Percentiles rank a stretch among this genome's conserved stretches.
Evolutionary conservation across 2,329 filamentous ascomycete genomes (phyloP).

Genomic region (Rhinocladiella similis): DNA sequence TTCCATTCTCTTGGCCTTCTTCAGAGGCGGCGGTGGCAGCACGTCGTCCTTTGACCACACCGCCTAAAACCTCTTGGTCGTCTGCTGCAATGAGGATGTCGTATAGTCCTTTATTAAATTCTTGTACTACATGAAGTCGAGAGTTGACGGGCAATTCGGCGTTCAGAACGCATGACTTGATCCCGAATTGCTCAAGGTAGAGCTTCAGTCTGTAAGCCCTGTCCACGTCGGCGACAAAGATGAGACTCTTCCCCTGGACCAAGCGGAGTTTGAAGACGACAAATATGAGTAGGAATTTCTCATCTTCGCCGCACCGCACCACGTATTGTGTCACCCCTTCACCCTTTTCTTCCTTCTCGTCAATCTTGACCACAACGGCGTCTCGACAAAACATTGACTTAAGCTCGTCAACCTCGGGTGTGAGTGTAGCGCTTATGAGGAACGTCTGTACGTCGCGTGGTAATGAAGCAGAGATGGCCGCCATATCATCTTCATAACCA

Average conservation of each 20-base stretch:
- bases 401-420: slow-evolving; percentile 79
- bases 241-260: slow-evolving; percentile 86
- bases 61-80: slow-evolving; percentile 79
- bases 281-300: slow-evolving; percentile 91
- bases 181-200: slow-evolving; percentile 95
- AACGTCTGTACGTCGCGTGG: slow-evolving; percentile 87
- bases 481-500: slow-evolving; percentile 87
- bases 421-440: slow-evolving; percentile 91
- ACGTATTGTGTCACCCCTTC: slow-evolving; percentile 82
- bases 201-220: slow-evolving; percentile 89
- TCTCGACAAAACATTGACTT: slow-evolving; percentile 83
- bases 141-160: slow-evolving; percentile 93
- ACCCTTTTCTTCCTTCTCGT: slow-evolving; percentile 76
- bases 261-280: slow-evolving; percentile 94
- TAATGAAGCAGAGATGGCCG: slow-evolving; percentile 72
- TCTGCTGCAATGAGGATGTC: slow-evolving; percentile 97
- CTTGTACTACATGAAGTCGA: slow-evolving; percentile 88
- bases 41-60: slow-evolving; percentile 25
- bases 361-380: slow-evolving; percentile 76
- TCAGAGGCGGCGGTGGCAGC: slow-evolving; percentile 27
- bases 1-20: slow-evolving; percentile 34
- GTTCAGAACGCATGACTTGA: slow-evolving; percentile 90
- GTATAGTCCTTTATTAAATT: slow-evolving; percentile 96
- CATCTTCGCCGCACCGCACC: slow-evolving; percentile 89
- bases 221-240: slow-evolving; percentile 85